Evolutionary conservation across 2,329 filamentous ascomycete genomes (phyloP), one percentile per base, ranked within the genome.

Genomic region (Magnaporthiopsis poae): DNA sequence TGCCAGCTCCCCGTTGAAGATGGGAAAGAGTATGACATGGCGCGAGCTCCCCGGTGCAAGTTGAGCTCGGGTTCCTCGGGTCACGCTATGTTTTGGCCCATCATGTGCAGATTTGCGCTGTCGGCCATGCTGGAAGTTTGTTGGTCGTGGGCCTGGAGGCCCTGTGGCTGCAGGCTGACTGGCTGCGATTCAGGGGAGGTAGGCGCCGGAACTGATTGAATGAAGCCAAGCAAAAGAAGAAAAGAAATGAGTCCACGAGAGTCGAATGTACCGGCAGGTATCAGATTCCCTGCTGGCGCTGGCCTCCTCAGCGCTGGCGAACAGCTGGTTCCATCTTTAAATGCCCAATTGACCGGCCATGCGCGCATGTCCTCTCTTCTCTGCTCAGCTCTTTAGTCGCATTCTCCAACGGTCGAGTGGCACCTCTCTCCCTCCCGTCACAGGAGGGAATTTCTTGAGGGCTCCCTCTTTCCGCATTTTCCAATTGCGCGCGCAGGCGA

Each of bases 371-470:
- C 39, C 39, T n/a, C 59, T 60, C 60, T 61, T 31, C 27, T 31
- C 18, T 61, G 27, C 27, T 27, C 46, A 11, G 31, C 60, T 61
- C 60, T 61, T 21, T 33, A 27, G 25, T 25, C 21, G 60, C 27
- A 60, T 65, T 60, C 60, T 59, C 59, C n/a, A 65, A 33, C 33
- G 13, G 56, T 52, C 18, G 39, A 59, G 31, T 61, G 18, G 31
- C 56, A 36, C 56, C 60, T 60, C 64, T 61, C 64, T 60, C 62
- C 64, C 64, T 56, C 46, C 46, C 46, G 8, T 25, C 46, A 65
- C n/a, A 35, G 64, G 33, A 60, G 64, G 64, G 60, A 65, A 36
- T 61, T 64, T 39, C 35, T 63, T 63, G 33, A 63, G n/a, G 33
- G 36, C 33, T 35, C 25, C n/a, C 60, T 31, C 18, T 21, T 64